A percentile compares a stretch with the other conserved stretches of the same genome.
Conservation (phyloP, 2,329 filamentous ascomycete genomes). For the Byssochlamys sp. region DNA sequence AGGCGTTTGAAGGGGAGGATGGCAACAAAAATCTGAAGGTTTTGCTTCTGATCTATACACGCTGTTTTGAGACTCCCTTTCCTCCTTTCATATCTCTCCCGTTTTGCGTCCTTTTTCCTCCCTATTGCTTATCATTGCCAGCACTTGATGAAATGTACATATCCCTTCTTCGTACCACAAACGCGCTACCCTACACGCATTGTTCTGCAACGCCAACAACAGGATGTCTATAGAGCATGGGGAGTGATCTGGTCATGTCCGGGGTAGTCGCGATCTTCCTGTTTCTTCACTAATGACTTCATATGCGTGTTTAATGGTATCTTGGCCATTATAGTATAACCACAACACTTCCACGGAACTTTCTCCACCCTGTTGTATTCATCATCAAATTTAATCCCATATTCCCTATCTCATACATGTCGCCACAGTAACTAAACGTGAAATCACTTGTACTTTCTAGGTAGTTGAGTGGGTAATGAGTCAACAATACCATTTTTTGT, state of each 20-base stretch:
- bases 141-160: slow-evolving; percentile 25
- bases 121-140: slow-evolving; percentile 14
- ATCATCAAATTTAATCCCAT: neutral
- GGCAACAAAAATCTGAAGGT: neutral
- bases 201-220: slow-evolving; percentile 14
- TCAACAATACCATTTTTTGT: no score
- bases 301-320: neutral
- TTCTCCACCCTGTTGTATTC: neutral
- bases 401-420: neutral
- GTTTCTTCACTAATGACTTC: neutral
- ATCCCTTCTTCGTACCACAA: slow-evolving; percentile 10
- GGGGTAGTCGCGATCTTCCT: neutral
- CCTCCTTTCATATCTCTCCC: slow-evolving; percentile 5
- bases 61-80: slow-evolving; percentile 2
- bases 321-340: neutral
- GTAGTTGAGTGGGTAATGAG: no score
- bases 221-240: slow-evolving; percentile 21
- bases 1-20: neutral
- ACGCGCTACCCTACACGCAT: slow-evolving; percentile 8
- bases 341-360: neutral
- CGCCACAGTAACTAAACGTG: no score
- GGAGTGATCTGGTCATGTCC: slow-evolving; percentile 16
- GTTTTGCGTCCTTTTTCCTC: slow-evolving; percentile 7
- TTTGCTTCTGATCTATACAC: neutral
- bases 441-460: no score